Evolutionary conservation across 768 basidiomycete genomes (phyloP).

Genomic region (Boletus vinaceobasis): DNA sequence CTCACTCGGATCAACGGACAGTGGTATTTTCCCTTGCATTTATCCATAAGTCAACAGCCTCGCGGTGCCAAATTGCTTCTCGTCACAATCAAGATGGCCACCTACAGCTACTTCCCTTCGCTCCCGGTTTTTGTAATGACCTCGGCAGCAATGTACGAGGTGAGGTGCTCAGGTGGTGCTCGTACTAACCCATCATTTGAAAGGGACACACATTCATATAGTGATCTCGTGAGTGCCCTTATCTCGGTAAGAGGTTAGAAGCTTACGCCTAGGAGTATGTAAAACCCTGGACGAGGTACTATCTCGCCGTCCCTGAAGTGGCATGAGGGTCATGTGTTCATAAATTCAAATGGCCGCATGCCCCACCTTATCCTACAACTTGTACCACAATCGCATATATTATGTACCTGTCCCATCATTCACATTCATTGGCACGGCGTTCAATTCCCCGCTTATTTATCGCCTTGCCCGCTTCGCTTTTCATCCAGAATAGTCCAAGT

Average conservation of each 20-base stretch:
- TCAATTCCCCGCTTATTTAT: background rate
- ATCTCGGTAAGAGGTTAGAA: slow-evolving; percentile 5
- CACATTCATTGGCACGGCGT: background rate
- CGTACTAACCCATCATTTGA: background rate
- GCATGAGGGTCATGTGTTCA: background rate
- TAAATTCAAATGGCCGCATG: background rate
- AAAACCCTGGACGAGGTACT: background rate
- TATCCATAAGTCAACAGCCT: slow-evolving; percentile 1
- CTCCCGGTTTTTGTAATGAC: background rate
- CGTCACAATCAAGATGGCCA: background rate
- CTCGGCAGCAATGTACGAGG: background rate
- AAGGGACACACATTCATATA: background rate
- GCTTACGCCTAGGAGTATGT: background rate
- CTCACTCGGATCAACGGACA: background rate
- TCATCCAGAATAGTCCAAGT: slow-evolving; percentile 18
- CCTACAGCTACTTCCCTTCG: background rate
- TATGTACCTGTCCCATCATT: background rate
- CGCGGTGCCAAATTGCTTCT: background rate
- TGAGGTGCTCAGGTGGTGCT: background rate
- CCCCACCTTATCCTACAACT: background rate
- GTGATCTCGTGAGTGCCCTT: background rate
- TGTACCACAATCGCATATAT: background rate
- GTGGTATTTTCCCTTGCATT: background rate
- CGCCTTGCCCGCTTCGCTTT: slow-evolving; percentile 4
- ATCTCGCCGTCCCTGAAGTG: slow-evolving; percentile 13